phyloP scores from a whole-genome alignment of 2,329 filamentous ascomycete species.

The Colletotrichum zoysiae region DNA sequence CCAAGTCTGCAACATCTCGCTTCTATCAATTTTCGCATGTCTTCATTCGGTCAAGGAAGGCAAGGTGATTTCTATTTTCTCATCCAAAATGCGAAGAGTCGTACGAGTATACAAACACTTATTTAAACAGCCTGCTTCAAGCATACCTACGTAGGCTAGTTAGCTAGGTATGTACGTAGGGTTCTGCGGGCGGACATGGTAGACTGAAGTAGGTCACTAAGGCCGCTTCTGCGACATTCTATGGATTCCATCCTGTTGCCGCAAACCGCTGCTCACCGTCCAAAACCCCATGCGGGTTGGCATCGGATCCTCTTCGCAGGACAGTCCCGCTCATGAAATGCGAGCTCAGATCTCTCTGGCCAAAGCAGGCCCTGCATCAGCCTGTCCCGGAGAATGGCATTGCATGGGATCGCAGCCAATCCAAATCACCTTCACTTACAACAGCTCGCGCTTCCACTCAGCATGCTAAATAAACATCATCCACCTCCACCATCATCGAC shows the following conservation, averaged over 20 bases:
- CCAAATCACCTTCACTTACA: background rate
- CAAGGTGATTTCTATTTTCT: background rate
- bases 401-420: background rate
- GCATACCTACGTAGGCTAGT: background rate
- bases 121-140: background rate
- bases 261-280: background rate
- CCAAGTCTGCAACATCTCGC: background rate
- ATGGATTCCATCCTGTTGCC: background rate
- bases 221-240: constrained; percentile 9
- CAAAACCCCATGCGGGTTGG: background rate
- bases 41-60: background rate
- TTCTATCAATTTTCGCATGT: background rate
- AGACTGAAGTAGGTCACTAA: background rate
- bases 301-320: background rate
- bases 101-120: too few species aligned
- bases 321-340: constrained; percentile 1
- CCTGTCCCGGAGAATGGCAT: too few species aligned
- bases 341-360: constrained; percentile 16
- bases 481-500: background rate
- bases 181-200: background rate
- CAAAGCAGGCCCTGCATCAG: background rate
- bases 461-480: background rate
- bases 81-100: background rate
- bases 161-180: background rate
- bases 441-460: constrained; percentile 2